Base-by-base conservation (phyloP, 139 green algal species). In the Coccomyxa sp. region DNA sequence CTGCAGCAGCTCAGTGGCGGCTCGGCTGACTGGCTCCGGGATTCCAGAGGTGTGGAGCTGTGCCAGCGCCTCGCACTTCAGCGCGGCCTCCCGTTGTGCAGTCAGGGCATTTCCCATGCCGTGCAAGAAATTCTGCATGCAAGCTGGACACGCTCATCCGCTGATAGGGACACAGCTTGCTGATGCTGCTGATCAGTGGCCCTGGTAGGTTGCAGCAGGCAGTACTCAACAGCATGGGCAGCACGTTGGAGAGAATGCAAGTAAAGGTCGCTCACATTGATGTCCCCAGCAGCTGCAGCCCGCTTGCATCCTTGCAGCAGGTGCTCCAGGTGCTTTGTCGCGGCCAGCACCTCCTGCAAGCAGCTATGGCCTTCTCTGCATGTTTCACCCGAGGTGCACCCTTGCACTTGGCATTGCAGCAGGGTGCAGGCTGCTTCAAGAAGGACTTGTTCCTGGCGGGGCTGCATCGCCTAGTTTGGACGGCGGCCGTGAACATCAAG, bases 291-390 rank as follows among this genome's bases (percentile, higher is more conserved):
- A 29, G 75, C 75, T 6, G 70, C 34, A 29, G 39, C 36, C 24
- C 74, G 70, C 75, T 84, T 74, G 27, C 82, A 29, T 6, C 5
- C 44, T 0, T 75, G 75, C 38, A 68, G 58, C 27, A 68, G 34
- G 36, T 78, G 78, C 58, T 89, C 83, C 34, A 75, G 36, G 31
- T 85, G 83, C 7, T 78, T 74, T 9, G 58, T 55, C n/a, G 86
- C 35, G 8, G 72, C 82, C 54, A 79, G 69, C 33, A 84, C 68
- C 64, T 86, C 78, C 83, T 87, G 77, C 38, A 54, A 37, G 64
- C 64, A 38, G 14, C 31, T 10, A 37, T 31, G 18, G 35, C 34
- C 22, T 33, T 40, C 22, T 54, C 8, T 50, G 14, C 34, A 31
- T 64, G 14, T 74, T 40, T 44, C 3, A 34, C 24, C 70, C 1